Evolutionary conservation across 1,284 basidiomycete species (phyloP).

Genomic region (Takashimella tepidaria): DNA sequence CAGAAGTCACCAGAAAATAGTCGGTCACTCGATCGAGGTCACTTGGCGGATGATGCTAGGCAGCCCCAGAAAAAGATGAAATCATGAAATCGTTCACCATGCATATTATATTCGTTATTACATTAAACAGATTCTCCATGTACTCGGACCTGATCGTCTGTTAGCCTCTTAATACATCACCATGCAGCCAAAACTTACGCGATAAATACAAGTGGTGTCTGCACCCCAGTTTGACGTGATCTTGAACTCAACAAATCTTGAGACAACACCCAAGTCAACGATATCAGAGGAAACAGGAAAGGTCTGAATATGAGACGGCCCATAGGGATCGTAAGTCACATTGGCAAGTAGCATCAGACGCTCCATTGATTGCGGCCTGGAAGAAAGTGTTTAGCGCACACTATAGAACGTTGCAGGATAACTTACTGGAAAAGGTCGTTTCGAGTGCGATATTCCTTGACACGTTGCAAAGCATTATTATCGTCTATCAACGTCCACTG

Average conservation of each 20-base stretch:
- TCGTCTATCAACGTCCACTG: conserved; percentile 80
- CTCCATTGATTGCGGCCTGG: neutral
- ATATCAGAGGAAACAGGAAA: conserved; percentile 70
- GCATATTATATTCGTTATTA: neutral
- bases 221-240: conserved; percentile 83
- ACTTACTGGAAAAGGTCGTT: neutral
- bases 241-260: conserved; percentile 71
- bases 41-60: too few species aligned
- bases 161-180: neutral
- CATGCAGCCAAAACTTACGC: conserved; percentile 51
- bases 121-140: conserved; percentile 15
- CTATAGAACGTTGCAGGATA: too few species aligned
- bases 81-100: too few species aligned
- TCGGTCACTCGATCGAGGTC: too few species aligned
- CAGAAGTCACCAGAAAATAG: neutral
- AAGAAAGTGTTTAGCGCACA: neutral
- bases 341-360: conserved; percentile 60
- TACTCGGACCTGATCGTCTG: conserved; percentile 18
- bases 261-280: conserved; percentile 64
- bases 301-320: conserved; percentile 70
- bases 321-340: conserved; percentile 72
- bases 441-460: neutral
- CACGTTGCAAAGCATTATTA: conserved; percentile 6
- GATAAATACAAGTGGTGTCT: conserved; percentile 84
- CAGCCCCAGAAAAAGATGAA: too few species aligned